Evolutionary conservation across 2,329 filamentous ascomycete species (phyloP).

Genomic region (Pseudomassariella vexata): DNA sequence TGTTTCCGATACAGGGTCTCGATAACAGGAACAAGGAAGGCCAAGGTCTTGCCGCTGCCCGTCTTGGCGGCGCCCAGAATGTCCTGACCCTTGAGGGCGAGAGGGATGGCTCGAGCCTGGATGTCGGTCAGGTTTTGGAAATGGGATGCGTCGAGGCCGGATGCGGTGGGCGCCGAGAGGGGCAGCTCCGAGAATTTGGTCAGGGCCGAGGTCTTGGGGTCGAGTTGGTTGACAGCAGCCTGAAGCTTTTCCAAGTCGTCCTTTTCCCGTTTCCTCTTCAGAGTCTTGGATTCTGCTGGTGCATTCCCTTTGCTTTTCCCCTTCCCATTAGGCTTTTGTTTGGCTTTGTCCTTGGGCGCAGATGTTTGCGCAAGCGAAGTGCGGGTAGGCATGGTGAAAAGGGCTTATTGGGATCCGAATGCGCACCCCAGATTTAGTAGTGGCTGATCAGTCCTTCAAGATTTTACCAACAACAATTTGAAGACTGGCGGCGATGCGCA

Average conservation of each 20-base stretch:
- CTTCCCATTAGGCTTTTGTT: not conserved
- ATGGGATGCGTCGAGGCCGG: slow-evolving; percentile 78
- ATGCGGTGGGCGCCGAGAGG: slow-evolving; percentile 72
- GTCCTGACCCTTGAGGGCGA: slow-evolving; percentile 79
- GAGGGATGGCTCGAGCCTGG: slow-evolving; percentile 81
- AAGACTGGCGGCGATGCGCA: no score
- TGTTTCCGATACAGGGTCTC: slow-evolving; percentile 85
- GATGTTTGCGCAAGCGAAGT: no score
- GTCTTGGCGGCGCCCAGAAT: slow-evolving; percentile 94
- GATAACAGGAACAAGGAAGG: slow-evolving; percentile 85
- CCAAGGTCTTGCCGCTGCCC: slow-evolving; percentile 89
- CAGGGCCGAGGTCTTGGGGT: slow-evolving; percentile 51
- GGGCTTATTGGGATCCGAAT: no score
- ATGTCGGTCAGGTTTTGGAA: slow-evolving; percentile 90
- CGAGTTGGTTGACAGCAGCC: slow-evolving; percentile 36
- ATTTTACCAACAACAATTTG: no score
- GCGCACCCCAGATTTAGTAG: no score
- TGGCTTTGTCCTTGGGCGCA: slow-evolving; percentile 1
- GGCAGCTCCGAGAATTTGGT: slow-evolving; percentile 79
- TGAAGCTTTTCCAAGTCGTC: slow-evolving; percentile 33
- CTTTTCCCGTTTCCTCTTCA: slow-evolving; percentile 36
- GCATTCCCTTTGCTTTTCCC: no score
- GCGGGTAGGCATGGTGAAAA: slow-evolving; percentile 6
- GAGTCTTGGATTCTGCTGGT: slow-evolving; percentile 23
- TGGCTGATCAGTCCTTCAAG: no score